Evolutionary conservation across 2,329 filamentous ascomycete genomes (phyloP).

Genomic region (Verticillium isaacii): DNA sequence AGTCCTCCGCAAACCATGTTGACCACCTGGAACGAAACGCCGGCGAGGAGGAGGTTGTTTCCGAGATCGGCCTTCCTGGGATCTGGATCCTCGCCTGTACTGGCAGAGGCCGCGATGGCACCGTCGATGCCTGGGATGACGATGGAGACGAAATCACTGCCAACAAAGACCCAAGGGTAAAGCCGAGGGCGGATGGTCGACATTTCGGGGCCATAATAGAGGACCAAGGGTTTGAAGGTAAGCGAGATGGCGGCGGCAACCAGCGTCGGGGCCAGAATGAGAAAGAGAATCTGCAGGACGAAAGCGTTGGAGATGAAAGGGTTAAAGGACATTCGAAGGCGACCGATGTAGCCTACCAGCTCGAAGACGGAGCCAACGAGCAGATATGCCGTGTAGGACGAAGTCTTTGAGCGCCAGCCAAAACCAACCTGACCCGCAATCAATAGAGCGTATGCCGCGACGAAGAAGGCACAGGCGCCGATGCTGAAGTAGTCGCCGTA

Average conservation of each 20-base stretch:
- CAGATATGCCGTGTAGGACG: conserved; percentile 1
- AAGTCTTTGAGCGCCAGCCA: background rate
- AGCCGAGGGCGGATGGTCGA: conserved; percentile 33
- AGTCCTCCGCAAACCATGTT: conserved; percentile 17
- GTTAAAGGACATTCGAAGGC: conserved; percentile 18
- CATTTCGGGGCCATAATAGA: conserved; percentile 33
- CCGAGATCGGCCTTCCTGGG: conserved; percentile 8
- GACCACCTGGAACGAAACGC: conserved; percentile 16
- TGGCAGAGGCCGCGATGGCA: conserved; percentile 7
- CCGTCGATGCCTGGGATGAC: conserved; percentile 17
- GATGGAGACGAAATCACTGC: conserved; percentile 37
- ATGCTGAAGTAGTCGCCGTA: conserved; percentile 61
- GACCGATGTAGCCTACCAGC: background rate
- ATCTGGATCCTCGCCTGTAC: background rate
- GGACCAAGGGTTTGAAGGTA: conserved; percentile 39
- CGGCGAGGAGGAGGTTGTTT: conserved; percentile 14
- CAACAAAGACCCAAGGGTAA: conserved; percentile 46
- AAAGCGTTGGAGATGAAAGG: conserved; percentile 34
- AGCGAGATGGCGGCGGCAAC: conserved; percentile 40
- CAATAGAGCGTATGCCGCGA: conserved; percentile 72
- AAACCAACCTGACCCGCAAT: background rate
- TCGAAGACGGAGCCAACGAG: conserved; percentile 1
- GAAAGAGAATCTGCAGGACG: conserved; percentile 32
- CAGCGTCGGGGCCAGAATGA: conserved; percentile 37
- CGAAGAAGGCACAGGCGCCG: conserved; percentile 83